Percentiles rank a stretch among this genome's conserved stretches.
These are phyloP conservation scores for Lactarius trivialis DNA, from an alignment of 768 basidiomycete species.

Conservation along the genomic window DNA sequence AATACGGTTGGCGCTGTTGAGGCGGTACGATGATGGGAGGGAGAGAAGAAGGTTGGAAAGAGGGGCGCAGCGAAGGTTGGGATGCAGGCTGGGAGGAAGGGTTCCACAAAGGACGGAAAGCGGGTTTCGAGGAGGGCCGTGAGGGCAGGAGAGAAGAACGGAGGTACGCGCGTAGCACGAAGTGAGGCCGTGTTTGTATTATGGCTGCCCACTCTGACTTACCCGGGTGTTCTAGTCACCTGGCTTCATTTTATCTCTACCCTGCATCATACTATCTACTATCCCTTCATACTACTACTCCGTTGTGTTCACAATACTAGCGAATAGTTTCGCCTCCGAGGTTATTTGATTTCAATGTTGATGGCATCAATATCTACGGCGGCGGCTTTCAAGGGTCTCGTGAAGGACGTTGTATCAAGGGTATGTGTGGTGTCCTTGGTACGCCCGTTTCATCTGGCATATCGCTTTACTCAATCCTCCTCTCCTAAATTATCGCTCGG, in stretches of 20 bases:
- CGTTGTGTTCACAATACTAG: conserved; percentile 79
- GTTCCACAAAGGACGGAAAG: conserved; percentile 15
- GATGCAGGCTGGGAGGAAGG: conserved; percentile 17
- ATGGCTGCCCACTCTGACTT: no score
- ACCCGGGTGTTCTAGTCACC: no score
- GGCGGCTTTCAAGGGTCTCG: conserved; percentile 91
- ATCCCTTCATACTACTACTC: conserved; percentile 47
- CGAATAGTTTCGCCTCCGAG: conserved; percentile 85
- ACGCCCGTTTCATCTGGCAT: conserved; percentile 22
- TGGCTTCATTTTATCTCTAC: not conserved
- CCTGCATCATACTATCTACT: not conserved
- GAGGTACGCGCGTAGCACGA: conserved; percentile 2
- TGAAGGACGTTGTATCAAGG: conserved; percentile 87
- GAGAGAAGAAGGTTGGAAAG: conserved; percentile 22
- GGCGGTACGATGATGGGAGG: conserved; percentile 22
- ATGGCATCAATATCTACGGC: conserved; percentile 91
- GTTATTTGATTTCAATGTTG: conserved; percentile 93
- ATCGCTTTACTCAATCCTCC: not conserved
- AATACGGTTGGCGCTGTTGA: conserved; percentile 16
- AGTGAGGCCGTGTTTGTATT: no score
- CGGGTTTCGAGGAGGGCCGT: conserved; percentile 16
- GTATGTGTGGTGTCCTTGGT: conserved; percentile 92
- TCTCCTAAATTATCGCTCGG: conserved; percentile 79
- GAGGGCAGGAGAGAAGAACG: conserved; percentile 19
- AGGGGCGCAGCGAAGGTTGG: conserved; percentile 20